These are phyloP conservation scores for Ophiognomonia clavigignenti-juglandacearum DNA, from an alignment of 2,329 filamentous ascomycete genomes.

Conservation along the genomic window DNA sequence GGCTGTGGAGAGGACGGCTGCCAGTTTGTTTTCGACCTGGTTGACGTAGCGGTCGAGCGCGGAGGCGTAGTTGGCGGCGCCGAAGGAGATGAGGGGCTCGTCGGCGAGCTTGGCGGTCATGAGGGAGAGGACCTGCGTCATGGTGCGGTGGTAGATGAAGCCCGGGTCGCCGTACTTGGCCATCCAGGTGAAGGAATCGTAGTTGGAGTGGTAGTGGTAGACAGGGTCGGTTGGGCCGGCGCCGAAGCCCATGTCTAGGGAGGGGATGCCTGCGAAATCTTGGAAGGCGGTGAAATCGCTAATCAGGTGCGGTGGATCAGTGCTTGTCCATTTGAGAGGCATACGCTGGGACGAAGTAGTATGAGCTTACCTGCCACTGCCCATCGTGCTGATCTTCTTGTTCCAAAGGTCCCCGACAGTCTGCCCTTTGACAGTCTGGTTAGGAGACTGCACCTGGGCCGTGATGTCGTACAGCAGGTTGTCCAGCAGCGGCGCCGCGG, in stretches of 20 bases:
- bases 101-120: slow-evolving; percentile 58
- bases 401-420: slow-evolving; percentile 39
- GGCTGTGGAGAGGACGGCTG: slow-evolving; percentile 19
- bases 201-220: slow-evolving; percentile 80
- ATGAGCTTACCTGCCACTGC: slow-evolving; percentile 35
- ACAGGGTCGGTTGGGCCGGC: slow-evolving; percentile 44
- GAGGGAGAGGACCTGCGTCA: slow-evolving; percentile 61
- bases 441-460: slow-evolving; percentile 13
- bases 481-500: slow-evolving; percentile 57
- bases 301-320: too few species aligned
- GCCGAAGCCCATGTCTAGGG: slow-evolving; percentile 49
- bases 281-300: slow-evolving; percentile 66
- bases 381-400: slow-evolving; percentile 47
- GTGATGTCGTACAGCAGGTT: slow-evolving; percentile 42
- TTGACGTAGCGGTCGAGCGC: slow-evolving; percentile 49
- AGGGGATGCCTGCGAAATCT: slow-evolving; percentile 47
- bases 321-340: neutral
- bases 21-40: slow-evolving; percentile 45
- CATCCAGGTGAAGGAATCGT: slow-evolving; percentile 85
- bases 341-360: neutral
- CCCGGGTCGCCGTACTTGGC: slow-evolving; percentile 66
- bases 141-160: slow-evolving; percentile 60
- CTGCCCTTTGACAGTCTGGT: slow-evolving; percentile 31
- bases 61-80: slow-evolving; percentile 59
- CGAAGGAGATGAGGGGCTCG: slow-evolving; percentile 57